Evolutionary conservation across 106 monocot genomes (phyloP).

Genomic region (Apostasia ramifera): DNA sequence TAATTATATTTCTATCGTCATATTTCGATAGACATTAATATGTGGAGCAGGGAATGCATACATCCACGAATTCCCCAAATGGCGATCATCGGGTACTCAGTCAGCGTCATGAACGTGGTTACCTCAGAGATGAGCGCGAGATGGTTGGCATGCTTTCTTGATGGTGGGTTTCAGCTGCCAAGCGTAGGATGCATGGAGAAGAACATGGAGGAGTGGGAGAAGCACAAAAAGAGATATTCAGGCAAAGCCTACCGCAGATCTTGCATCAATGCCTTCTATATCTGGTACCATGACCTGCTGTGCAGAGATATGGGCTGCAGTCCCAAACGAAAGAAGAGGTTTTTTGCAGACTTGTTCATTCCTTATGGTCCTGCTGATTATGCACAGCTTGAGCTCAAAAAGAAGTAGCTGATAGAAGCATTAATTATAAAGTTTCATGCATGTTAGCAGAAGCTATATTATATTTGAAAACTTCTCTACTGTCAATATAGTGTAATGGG

Average conservation of each 20-base stretch:
- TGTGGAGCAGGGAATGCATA: slow-evolving; percentile 37
- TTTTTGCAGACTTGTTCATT: slow-evolving; percentile 46
- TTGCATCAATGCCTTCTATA: slow-evolving; percentile 24
- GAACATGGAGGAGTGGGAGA: slow-evolving; percentile 37
- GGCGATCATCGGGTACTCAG: neutral
- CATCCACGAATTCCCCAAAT: slow-evolving; percentile 58
- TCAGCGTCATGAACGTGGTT: slow-evolving; percentile 37
- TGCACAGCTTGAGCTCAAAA: slow-evolving; percentile 1
- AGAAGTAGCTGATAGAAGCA: neutral
- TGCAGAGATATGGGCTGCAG: slow-evolving; percentile 57
- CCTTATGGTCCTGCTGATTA: slow-evolving; percentile 66
- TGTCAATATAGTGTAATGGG: no score
- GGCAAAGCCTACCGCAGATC: slow-evolving; percentile 17
- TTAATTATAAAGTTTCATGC: no score
- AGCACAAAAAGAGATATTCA: slow-evolving; percentile 25
- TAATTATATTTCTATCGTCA: no score
- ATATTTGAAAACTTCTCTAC: no score
- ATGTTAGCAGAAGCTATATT: no score
- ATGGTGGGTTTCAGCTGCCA: slow-evolving; percentile 45
- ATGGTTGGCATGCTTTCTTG: slow-evolving; percentile 53
- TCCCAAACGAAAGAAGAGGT: slow-evolving; percentile 42
- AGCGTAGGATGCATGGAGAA: slow-evolving; percentile 42
- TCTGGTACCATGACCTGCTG: slow-evolving; percentile 60
- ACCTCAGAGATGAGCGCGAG: slow-evolving; percentile 48
- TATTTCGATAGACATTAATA: no score